These are phyloP conservation scores for Diplocarpon mali DNA, from an alignment of 2,329 filamentous ascomycete species.

Conservation along the genomic window DNA sequence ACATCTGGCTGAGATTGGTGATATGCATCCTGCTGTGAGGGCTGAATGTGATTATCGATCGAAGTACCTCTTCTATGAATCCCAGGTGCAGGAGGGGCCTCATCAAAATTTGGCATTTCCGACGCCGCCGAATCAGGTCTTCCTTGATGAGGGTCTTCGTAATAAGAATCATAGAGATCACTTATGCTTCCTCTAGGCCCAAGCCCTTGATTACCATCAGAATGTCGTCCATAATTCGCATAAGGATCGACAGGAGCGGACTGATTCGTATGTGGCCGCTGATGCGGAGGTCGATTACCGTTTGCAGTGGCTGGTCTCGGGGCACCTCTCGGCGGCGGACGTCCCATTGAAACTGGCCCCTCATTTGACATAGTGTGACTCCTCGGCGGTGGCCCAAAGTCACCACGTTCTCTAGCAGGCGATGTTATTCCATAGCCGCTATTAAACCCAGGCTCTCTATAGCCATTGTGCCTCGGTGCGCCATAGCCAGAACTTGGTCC, in stretches of 20 bases:
- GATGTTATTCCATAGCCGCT: conserved; percentile 15
- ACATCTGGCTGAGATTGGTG: conserved; percentile 55
- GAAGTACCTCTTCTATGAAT: conserved; percentile 17
- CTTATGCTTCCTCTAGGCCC: conserved; percentile 32
- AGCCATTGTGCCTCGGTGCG: conserved; percentile 20
- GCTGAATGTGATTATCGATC: conserved; percentile 25
- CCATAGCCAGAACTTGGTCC: conserved; percentile 13
- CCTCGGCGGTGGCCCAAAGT: conserved; percentile 41
- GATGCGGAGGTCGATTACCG: conserved; percentile 41
- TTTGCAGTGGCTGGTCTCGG: conserved; percentile 45
- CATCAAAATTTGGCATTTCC: conserved; percentile 26
- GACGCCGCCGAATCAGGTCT: conserved; percentile 17
- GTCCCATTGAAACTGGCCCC: conserved; percentile 31
- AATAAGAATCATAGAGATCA: conserved; percentile 46
- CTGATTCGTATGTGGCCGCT: conserved; percentile 39
- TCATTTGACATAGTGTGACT: conserved; percentile 52
- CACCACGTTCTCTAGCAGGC: conserved; percentile 25
- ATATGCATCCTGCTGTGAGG: conserved; percentile 29
- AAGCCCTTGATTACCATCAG: conserved; percentile 15
- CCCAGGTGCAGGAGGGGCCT: conserved; percentile 6
- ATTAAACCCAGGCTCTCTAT: conserved; percentile 20
- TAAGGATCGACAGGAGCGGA: conserved; percentile 13
- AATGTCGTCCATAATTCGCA: conserved; percentile 4
- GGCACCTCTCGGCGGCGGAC: conserved; percentile 30
- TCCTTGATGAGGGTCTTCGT: conserved; percentile 28